phyloP scores from a whole-genome alignment of 108 stramenopile genomes.

The Craspedostauros australis region DNA sequence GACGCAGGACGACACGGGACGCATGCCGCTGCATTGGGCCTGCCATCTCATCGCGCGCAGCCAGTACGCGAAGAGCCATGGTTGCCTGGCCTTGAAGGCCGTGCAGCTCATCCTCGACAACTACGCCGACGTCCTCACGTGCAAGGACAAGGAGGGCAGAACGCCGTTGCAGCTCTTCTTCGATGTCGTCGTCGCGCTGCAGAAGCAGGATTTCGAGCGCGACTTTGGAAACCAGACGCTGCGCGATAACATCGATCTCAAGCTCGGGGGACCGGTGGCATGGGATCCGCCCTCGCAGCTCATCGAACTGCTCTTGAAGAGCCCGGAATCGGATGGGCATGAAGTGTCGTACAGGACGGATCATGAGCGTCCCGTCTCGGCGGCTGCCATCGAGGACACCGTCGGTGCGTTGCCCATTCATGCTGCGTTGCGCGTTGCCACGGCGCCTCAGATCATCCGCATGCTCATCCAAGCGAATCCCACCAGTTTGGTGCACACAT shows the following conservation, averaged over 20 bases:
- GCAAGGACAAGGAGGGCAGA: conserved; percentile 17
- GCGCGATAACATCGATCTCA: conserved; percentile 17
- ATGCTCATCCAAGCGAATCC: conserved; percentile 37
- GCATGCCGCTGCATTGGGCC: conserved; percentile 53
- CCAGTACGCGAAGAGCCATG: background rate
- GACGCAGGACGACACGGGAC: conserved; percentile 21
- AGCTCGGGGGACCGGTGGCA: conserved; percentile 19
- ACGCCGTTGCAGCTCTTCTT: conserved; percentile 49
- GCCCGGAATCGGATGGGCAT: conserved; percentile 24
- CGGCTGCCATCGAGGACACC: conserved; percentile 32
- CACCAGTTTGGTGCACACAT: conserved; percentile 37
- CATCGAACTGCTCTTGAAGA: conserved; percentile 34
- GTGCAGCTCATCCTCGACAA: conserved; percentile 35
- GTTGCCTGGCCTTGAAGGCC: conserved; percentile 20
- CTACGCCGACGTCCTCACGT: conserved; percentile 28
- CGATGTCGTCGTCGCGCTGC: conserved; percentile 12
- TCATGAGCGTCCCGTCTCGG: background rate
- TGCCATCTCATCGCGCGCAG: conserved; percentile 24
- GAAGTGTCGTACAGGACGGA: conserved; percentile 7
- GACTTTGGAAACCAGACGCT: conserved; percentile 11
- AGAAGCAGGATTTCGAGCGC: conserved; percentile 20
- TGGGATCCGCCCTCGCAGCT: conserved; percentile 29
- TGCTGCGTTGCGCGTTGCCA: conserved; percentile 27
- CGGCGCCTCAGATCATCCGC: conserved; percentile 21
- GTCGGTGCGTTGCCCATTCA: conserved; percentile 40